These are phyloP conservation scores for Globisporangium spinosum DNA, from an alignment of 352 stramenopile species.

Conservation along the genomic window DNA sequence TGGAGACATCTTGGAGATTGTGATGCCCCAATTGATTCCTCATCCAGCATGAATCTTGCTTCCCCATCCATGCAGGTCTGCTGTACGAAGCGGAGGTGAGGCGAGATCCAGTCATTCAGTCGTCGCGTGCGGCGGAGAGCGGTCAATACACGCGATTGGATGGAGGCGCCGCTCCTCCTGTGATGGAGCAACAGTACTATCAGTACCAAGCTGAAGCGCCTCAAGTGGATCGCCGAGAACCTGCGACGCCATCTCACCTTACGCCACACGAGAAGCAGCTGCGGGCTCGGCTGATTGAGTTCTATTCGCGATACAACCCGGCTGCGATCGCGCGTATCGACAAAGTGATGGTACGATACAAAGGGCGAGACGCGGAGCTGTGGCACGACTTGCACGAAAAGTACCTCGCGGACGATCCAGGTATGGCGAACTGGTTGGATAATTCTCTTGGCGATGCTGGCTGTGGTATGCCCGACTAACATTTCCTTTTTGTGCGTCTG, in stretches of 20 bases:
- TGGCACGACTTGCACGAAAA: constrained; percentile 78
- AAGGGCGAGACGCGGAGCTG: constrained; percentile 62
- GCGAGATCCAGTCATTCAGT: constrained; percentile 28
- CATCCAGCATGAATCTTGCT: too few species aligned
- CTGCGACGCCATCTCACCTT: constrained; percentile 47
- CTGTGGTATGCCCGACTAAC: not conserved
- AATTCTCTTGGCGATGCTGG: not conserved
- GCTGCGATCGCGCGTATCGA: constrained; percentile 57
- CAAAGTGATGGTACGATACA: constrained; percentile 73
- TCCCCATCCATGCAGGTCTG: constrained; percentile 31
- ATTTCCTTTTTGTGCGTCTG: not conserved
- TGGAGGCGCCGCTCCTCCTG: not conserved
- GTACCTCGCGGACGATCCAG: constrained; percentile 56
- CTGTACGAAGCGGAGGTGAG: constrained; percentile 73
- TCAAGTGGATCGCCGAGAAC: constrained; percentile 1
- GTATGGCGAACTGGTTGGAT: constrained; percentile 20
- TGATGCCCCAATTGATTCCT: not conserved
- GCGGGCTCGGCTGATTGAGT: constrained; percentile 45
- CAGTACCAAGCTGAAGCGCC: constrained; percentile 51
- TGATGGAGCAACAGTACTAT: constrained; percentile 58
- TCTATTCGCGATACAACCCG: constrained; percentile 73
- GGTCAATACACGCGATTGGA: constrained; percentile 6
- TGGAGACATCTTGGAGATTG: not conserved
- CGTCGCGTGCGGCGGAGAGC: constrained; percentile 12
- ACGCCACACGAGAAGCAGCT: constrained; percentile 38